Percentiles rank a stretch among this genome's conserved stretches.
Conservation (phyloP, 345 rosid genomes). For the Microthlaspi erraticum region DNA sequence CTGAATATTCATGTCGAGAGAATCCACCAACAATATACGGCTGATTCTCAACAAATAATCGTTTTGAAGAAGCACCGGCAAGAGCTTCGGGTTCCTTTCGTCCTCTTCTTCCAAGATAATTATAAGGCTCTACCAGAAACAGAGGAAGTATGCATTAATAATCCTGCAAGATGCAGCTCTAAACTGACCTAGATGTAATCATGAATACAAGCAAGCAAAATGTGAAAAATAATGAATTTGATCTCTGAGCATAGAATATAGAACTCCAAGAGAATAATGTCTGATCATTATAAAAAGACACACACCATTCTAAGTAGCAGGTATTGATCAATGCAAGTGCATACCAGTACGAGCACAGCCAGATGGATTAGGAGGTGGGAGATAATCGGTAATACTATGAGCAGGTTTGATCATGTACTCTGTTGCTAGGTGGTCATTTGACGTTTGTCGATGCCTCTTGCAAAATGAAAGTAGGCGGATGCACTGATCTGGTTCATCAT, state of each 20-base stretch:
- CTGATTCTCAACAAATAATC: constrained; percentile 84
- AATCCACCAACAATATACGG: constrained; percentile 89
- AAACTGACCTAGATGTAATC: constrained; percentile 9
- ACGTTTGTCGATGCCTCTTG: constrained; percentile 90
- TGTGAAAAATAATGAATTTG: not conserved
- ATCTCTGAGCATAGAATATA: constrained; percentile 5
- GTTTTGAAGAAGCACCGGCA: constrained; percentile 92
- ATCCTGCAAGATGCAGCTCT: constrained; percentile 13
- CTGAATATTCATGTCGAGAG: constrained; percentile 65
- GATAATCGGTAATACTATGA: constrained; percentile 64
- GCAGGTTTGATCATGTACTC: constrained; percentile 61
- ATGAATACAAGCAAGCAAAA: constrained; percentile 25
- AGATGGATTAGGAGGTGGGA: constrained; percentile 79
- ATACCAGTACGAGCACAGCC: constrained; percentile 99
- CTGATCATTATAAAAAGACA: constrained; percentile 12
- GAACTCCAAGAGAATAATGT: constrained; percentile 13
- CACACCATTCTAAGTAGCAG: no score
- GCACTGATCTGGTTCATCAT: constrained; percentile 87
- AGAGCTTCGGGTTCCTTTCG: constrained; percentile 95
- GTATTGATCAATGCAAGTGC: constrained; percentile 31
- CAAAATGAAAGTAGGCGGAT: constrained; percentile 94
- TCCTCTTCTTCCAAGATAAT: constrained; percentile 87
- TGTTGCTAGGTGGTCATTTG: constrained; percentile 59
- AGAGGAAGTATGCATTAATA: constrained; percentile 6
- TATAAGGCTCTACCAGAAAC: constrained; percentile 77